These are phyloP conservation scores for Boletus patriciae DNA, from an alignment of 768 basidiomycete species.

Conservation along the genomic window DNA sequence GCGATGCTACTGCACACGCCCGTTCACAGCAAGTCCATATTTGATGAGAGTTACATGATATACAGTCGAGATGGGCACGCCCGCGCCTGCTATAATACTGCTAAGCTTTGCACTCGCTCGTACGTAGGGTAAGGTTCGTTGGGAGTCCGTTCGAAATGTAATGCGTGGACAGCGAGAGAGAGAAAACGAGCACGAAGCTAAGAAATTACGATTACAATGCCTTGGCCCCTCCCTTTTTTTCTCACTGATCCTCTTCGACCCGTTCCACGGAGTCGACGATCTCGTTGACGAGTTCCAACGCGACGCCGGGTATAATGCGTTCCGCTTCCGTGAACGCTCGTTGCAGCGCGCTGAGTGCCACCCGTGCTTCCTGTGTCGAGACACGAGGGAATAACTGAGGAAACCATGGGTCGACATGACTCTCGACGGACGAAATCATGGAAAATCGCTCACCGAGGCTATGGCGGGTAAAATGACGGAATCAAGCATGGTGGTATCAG, in stretches of 20 bases:
- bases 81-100: constrained; percentile 15
- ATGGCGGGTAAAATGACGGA: constrained; percentile 96
- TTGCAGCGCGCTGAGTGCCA: constrained; percentile 82
- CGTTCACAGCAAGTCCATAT: constrained; percentile 3
- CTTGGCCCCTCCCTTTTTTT: not conserved
- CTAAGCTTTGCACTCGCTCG: constrained; percentile 19
- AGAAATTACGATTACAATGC: constrained; percentile 15
- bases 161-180: constrained; percentile 11
- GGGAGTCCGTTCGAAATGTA: constrained; percentile 21
- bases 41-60: constrained; percentile 25
- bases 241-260: constrained; percentile 66
- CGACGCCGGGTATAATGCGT: constrained; percentile 91
- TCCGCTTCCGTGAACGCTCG: constrained; percentile 95
- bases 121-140: constrained; percentile 16
- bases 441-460: constrained; percentile 67
- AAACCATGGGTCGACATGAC: constrained; percentile 5
- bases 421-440: not conserved
- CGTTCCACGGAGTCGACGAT: constrained; percentile 92
- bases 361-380: constrained; percentile 86
- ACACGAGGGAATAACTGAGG: constrained; percentile 86
- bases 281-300: constrained; percentile 89
- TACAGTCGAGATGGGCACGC: constrained; percentile 23
- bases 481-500: constrained; percentile 91
- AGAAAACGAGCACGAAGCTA: constrained; percentile 14
- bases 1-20: not conserved